These are phyloP conservation scores for Verbena officinalis DNA, from an alignment of 257 asterid species.

Conservation along the genomic window DNA sequence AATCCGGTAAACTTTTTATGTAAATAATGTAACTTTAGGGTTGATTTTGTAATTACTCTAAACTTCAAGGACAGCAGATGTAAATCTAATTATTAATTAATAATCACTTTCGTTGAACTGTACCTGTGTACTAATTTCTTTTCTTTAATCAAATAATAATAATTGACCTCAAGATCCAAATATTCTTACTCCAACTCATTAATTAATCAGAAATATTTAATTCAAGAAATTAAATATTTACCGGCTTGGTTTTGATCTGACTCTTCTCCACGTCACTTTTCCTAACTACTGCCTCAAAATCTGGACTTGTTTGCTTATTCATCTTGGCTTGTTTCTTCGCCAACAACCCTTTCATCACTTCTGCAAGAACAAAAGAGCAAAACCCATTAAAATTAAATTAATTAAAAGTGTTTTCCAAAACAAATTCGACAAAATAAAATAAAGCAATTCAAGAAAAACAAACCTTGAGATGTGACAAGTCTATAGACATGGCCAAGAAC, in stretches of 20 bases:
- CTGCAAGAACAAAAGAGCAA: constrained; percentile 27
- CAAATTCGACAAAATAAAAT: background rate
- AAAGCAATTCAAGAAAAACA: background rate
- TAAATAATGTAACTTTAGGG: no score
- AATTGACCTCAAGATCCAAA: background rate
- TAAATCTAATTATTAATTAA: no score
- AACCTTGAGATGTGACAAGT: constrained; percentile 83
- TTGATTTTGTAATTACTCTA: no score
- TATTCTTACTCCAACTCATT: constrained; percentile 24
- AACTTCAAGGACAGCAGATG: no score
- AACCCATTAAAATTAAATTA: background rate
- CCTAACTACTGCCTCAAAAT: constrained; percentile 49
- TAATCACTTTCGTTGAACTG: no score
- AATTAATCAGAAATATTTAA: constrained; percentile 3
- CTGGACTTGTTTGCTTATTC: constrained; percentile 50
- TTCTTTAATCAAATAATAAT: constrained; percentile 29
- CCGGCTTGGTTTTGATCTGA: constrained; percentile 58
- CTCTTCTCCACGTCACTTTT: constrained; percentile 46
- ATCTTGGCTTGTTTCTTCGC: constrained; percentile 74
- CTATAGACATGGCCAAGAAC: constrained; percentile 85
- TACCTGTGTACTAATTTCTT: no score
- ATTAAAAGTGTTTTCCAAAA: background rate
- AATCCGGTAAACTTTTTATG: no score
- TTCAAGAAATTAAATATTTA: constrained; percentile 25
- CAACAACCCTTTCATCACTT: constrained; percentile 77